These are phyloP conservation scores for Xylariaceae sp. DNA, from an alignment of 2,329 filamentous ascomycete species.

Conservation along the genomic window DNA sequence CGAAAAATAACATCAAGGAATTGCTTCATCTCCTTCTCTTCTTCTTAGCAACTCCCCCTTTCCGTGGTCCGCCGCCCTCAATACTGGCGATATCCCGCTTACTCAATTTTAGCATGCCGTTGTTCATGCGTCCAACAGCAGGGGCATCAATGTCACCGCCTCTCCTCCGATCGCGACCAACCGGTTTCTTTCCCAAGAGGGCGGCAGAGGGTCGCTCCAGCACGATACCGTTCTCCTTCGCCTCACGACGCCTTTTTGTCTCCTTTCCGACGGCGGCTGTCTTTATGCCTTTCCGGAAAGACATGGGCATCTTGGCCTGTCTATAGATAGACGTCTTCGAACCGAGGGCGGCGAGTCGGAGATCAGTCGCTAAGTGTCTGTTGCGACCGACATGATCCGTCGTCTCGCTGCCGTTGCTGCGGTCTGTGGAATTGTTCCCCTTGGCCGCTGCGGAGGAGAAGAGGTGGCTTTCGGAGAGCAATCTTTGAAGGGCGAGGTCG, in stretches of 20 bases:
- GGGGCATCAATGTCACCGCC: conserved; percentile 62
- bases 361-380: conserved; percentile 75
- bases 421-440: conserved; percentile 25
- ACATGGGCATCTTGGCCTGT: conserved; percentile 86
- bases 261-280: conserved; percentile 64
- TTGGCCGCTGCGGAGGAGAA: conserved; percentile 35
- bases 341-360: conserved; percentile 77
- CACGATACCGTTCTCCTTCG: conserved; percentile 85
- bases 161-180: conserved; percentile 34
- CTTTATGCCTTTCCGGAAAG: conserved; percentile 78
- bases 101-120: conserved; percentile 70
- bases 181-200: conserved; percentile 29
- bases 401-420: conserved; percentile 32
- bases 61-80: conserved; percentile 20
- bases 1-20: too few species aligned
- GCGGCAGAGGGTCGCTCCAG: conserved; percentile 56
- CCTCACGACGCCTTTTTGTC: conserved; percentile 68
- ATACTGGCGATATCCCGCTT: conserved; percentile 61
- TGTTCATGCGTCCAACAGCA: conserved; percentile 73
- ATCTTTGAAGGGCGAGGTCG: conserved; percentile 84
- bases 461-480: conserved; percentile 69
- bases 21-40: conserved; percentile 28
- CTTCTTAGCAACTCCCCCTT: conserved; percentile 17
- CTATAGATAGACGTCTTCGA: conserved; percentile 70
- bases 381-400: conserved; percentile 57